These are phyloP conservation scores for Globisporangium carolinianum DNA, from an alignment of 352 stramenopile genomes.

Conservation along the genomic window DNA sequence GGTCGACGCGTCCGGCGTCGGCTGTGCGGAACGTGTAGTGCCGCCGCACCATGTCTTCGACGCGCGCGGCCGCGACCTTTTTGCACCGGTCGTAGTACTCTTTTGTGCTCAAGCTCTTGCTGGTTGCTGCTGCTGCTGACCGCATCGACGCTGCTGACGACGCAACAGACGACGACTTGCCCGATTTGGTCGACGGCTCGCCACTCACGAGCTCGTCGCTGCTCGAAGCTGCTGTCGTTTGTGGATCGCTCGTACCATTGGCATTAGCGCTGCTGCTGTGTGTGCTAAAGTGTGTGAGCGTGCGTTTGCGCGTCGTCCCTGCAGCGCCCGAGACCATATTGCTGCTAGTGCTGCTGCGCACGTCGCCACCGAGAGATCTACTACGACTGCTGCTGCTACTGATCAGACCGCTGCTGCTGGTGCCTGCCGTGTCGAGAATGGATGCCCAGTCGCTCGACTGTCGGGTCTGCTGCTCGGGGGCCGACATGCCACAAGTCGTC, in stretches of 20 bases:
- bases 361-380: not conserved
- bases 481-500: too few species aligned
- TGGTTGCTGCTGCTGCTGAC: not conserved
- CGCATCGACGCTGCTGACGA: not conserved
- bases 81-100: conserved; percentile 12
- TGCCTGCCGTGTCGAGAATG: not conserved
- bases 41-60: conserved; percentile 16
- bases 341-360: not conserved
- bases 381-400: not conserved
- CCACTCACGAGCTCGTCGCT: not conserved
- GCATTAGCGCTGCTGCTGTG: not conserved
- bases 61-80: conserved; percentile 11
- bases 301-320: conserved; percentile 10
- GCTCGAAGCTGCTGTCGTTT: not conserved
- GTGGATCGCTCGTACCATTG: not conserved
- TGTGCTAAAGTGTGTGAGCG: conserved; percentile 9
- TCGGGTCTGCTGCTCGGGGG: too few species aligned
- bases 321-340: conserved; percentile 1
- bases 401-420: not conserved
- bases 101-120: not conserved
- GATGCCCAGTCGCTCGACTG: not conserved
- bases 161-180: not conserved
- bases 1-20: conserved; percentile 2
- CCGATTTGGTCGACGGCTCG: conserved; percentile 2
- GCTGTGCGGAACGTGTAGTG: conserved; percentile 10